Evolutionary conservation across 1,284 basidiomycete genomes (phyloP).

Genomic region (Macrocystidia cucumis): DNA sequence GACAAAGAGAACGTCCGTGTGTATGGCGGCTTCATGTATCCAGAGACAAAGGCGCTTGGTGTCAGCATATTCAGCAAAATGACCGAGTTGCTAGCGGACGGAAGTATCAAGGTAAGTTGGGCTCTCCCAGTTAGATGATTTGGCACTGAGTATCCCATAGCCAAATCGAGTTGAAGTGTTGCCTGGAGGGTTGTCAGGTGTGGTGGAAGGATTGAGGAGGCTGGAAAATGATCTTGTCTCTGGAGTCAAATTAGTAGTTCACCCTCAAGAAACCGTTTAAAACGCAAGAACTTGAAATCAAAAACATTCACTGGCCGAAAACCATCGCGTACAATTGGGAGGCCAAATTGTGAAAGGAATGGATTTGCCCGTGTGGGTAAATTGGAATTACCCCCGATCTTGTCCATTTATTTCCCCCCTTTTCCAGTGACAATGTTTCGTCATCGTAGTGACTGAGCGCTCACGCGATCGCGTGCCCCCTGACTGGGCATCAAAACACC

Average conservation of each 20-base stretch:
- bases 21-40: constrained; percentile 4
- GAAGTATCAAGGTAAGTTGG: constrained; percentile 9
- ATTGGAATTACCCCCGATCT: too few relatives aligned
- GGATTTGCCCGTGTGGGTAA: too few relatives aligned
- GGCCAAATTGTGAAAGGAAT: too few relatives aligned
- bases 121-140: neutral
- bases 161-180: constrained; percentile 10
- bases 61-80: constrained; percentile 8
- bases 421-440: too few relatives aligned
- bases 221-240: constrained; percentile 9
- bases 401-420: too few relatives aligned
- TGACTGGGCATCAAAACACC: too few relatives aligned
- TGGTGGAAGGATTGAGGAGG: constrained; percentile 9
- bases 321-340: too few relatives aligned
- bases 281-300: neutral
- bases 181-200: constrained; percentile 10
- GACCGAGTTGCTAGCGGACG: constrained; percentile 6
- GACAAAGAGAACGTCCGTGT: constrained; percentile 8
- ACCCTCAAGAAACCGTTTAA: constrained; percentile 6
- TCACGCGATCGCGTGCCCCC: too few relatives aligned
- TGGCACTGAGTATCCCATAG: constrained; percentile 3
- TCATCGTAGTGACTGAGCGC: too few relatives aligned
- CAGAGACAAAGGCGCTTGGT: constrained; percentile 5
- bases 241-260: constrained; percentile 10
- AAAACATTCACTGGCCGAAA: neutral